Evolutionary conservation across 768 basidiomycete genomes (phyloP), one percentile per base, ranked within the genome.

Genomic region (Solioccasus polychromus): DNA sequence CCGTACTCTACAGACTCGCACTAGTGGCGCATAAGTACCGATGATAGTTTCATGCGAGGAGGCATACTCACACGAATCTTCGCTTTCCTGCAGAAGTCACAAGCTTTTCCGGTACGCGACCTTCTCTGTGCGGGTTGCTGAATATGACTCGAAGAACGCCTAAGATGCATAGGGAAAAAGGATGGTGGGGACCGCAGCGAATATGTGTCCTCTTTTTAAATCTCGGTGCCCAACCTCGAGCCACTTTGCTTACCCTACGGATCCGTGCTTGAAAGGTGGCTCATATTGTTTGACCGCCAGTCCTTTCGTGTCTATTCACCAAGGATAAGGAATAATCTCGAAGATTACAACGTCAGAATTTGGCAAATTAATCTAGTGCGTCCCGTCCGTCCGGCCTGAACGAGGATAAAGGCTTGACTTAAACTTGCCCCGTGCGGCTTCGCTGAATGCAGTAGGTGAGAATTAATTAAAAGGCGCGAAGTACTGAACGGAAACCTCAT

Each of bases 381-480:
- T 42, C 51, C 51, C 42, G 18, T 39, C 36, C 34, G 44, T 45
- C 29, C 38, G 11, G 39, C 47, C 30, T 29, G 52, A 53, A 45
- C 25, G 47, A 56, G 43, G 61, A 43, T 51, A 37, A 44, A 44
- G 36, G 42, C 32, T 23, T 36, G 28, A 44, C 25, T 44, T 38
- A 41, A 36, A 41, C 45, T 44, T 28, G 42, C 18, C 54, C 38
- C 26, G 52, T 39, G 48, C 41, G 30, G 22, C 26, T 48, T 45
- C 35, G 44, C 51, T 54, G 47, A 52, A 50, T 60, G 31, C 35
- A 38, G 35, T 31, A 32, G 28, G 45, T 47, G n/a, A 41, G 28
- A 55, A 62, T 62, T 62, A 62, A 62, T 62, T 46, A 61, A 61
- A 50, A 44, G 39, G 45, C 47, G 46, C 49, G 45, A 55, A 49